phyloP scores from a whole-genome alignment of 495 filamentous ascomycete genomes.

The Daldinia childiae region DNA sequence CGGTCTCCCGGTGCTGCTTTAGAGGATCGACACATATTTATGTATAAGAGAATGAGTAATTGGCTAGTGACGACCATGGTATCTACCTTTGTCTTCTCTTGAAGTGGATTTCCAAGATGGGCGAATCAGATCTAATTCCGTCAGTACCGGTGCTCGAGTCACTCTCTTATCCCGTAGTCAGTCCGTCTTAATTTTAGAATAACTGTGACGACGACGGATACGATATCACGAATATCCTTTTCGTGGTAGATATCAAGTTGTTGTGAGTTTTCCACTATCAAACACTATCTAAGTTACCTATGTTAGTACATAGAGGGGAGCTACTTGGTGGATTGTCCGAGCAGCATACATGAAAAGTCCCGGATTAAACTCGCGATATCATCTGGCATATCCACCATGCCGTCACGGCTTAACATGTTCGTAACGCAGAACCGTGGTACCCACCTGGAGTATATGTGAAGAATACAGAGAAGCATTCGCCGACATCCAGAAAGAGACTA shows the following conservation, averaged over 20 bases:
- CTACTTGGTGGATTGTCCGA: too few species aligned
- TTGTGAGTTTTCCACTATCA: background rate
- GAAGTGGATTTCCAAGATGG: slow-evolving; percentile 2
- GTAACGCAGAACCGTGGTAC: background rate
- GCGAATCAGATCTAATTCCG: background rate
- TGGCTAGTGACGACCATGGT: background rate
- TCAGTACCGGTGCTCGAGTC: background rate
- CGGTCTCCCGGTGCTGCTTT: background rate
- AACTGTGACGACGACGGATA: background rate
- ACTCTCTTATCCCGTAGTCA: background rate
- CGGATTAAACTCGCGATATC: too few species aligned
- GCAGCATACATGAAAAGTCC: too few species aligned
- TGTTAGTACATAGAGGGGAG: too few species aligned
- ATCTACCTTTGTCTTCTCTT: background rate
- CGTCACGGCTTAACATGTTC: background rate
- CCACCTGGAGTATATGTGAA: slow-evolving; percentile 9
- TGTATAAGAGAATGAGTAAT: slow-evolving; percentile 15
- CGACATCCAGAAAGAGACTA: slow-evolving; percentile 15
- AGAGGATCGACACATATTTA: slow-evolving; percentile 10
- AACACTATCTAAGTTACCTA: too few species aligned
- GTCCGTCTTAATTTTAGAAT: background rate
- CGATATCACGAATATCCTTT: background rate
- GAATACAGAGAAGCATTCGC: slow-evolving; percentile 14
- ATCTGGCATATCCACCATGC: background rate
- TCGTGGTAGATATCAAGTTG: background rate